Evolutionary conservation across 2,329 filamentous ascomycete genomes (phyloP).

Genomic region (Elsinoe batatas): DNA sequence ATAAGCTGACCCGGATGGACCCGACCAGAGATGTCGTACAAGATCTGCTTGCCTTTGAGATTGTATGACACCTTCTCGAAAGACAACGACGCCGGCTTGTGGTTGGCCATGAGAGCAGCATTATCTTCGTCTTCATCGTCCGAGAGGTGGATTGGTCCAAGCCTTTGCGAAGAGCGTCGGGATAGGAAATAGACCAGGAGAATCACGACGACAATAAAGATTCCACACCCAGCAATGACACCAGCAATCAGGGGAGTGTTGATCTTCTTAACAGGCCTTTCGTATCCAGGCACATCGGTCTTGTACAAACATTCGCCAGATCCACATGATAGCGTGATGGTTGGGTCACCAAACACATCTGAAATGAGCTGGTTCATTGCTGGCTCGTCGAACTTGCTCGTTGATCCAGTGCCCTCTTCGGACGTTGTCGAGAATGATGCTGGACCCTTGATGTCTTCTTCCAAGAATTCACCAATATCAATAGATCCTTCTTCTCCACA

Average conservation of each 20-base stretch:
- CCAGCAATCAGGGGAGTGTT: constrained; percentile 94
- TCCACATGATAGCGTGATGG: constrained; percentile 71
- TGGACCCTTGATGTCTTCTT: constrained; percentile 73
- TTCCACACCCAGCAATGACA: constrained; percentile 73
- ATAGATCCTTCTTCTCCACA: constrained; percentile 87
- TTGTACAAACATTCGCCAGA: constrained; percentile 88
- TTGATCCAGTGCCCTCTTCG: constrained; percentile 46
- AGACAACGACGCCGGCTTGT: constrained; percentile 79
- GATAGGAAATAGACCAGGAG: constrained; percentile 80
- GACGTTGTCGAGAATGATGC: constrained; percentile 66
- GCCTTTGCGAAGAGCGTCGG: constrained; percentile 51
- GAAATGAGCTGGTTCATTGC: constrained; percentile 86
- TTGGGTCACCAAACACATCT: constrained; percentile 80
- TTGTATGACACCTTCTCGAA: constrained; percentile 83
- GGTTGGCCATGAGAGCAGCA: constrained; percentile 77
- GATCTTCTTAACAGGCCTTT: constrained; percentile 81
- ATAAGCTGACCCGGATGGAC: constrained; percentile 93
- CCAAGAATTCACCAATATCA: constrained; percentile 82
- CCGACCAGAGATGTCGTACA: constrained; percentile 69
- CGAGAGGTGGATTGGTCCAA: constrained; percentile 62
- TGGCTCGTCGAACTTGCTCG: constrained; percentile 81
- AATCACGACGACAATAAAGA: constrained; percentile 84
- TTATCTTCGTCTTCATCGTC: constrained; percentile 83
- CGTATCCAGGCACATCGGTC: constrained; percentile 86
- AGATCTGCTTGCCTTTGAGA: constrained; percentile 78